A percentile compares a stretch with the other conserved stretches of the same genome.
Conservation (phyloP, 2,329 filamentous ascomycete species). For the Cordyceps cicadae region DNA sequence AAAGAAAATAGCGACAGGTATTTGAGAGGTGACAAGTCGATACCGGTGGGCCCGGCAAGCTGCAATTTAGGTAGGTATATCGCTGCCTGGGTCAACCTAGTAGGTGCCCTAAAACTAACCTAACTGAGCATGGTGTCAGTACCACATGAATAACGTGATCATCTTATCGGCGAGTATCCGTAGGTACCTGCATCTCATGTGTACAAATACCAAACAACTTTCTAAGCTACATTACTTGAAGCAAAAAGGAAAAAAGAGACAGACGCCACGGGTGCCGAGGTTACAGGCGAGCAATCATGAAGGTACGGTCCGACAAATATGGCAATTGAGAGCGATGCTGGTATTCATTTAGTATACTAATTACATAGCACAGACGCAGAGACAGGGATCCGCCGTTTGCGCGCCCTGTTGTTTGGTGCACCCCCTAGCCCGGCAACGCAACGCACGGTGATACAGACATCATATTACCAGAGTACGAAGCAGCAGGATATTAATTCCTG, state of each 20-base stretch:
- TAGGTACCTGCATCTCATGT: too few relatives aligned
- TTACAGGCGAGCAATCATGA: background rate
- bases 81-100: background rate
- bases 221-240: background rate
- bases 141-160: too few relatives aligned
- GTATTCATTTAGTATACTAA: too few relatives aligned
- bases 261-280: background rate
- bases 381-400: constrained; percentile 1
- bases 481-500: background rate
- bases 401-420: background rate
- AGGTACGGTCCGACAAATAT: background rate
- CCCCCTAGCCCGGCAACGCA: background rate
- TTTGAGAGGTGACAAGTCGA: background rate
- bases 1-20: background rate
- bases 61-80: background rate
- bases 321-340: background rate
- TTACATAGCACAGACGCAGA: background rate
- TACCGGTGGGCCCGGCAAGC: background rate
- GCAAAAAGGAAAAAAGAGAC: background rate
- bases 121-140: too few relatives aligned
- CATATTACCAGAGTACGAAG: background rate
- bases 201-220: too few relatives aligned
- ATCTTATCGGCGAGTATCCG: too few relatives aligned
- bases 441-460: background rate
- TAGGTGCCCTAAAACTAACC: background rate